phyloP scores from a whole-genome alignment of 2,329 filamentous ascomycete species.

The Coniochaeta sp. region DNA sequence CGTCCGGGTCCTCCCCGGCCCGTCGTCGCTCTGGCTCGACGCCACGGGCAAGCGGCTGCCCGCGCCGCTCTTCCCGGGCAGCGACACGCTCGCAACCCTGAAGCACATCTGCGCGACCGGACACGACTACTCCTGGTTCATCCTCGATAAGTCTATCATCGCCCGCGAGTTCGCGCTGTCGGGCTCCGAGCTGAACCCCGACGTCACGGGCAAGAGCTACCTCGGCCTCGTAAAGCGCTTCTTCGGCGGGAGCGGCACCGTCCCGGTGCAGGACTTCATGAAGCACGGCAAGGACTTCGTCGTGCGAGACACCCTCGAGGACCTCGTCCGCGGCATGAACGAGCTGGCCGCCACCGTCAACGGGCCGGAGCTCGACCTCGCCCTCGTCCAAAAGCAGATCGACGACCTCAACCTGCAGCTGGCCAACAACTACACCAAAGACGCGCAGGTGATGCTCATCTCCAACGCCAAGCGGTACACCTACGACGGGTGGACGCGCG shows the following conservation, averaged over 20 bases:
- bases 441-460: constrained; percentile 56
- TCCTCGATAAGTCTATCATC: constrained; percentile 50
- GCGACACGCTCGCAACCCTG: constrained; percentile 50
- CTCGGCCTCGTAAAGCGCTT: constrained; percentile 40
- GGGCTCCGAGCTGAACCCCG: constrained; percentile 57
- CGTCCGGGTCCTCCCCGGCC: constrained; percentile 52
- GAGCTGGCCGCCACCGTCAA: constrained; percentile 36
- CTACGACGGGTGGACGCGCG: constrained; percentile 42
- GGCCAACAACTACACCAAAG: constrained; percentile 49
- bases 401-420: constrained; percentile 49
- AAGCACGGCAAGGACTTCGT: constrained; percentile 53
- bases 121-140: constrained; percentile 58
- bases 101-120: constrained; percentile 53
- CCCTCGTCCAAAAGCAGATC: constrained; percentile 36
- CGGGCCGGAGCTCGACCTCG: constrained; percentile 40
- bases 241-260: constrained; percentile 43
- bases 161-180: constrained; percentile 56
- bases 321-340: constrained; percentile 53
- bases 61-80: constrained; percentile 47
- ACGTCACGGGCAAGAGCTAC: constrained; percentile 50
- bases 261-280: constrained; percentile 50
- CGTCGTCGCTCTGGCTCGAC: constrained; percentile 56
- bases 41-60: constrained; percentile 52
- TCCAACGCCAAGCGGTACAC: constrained; percentile 48
- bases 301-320: constrained; percentile 46